phyloP scores from a whole-genome alignment of 352 stramenopile genomes.

The Pythium insidiosum region DNA sequence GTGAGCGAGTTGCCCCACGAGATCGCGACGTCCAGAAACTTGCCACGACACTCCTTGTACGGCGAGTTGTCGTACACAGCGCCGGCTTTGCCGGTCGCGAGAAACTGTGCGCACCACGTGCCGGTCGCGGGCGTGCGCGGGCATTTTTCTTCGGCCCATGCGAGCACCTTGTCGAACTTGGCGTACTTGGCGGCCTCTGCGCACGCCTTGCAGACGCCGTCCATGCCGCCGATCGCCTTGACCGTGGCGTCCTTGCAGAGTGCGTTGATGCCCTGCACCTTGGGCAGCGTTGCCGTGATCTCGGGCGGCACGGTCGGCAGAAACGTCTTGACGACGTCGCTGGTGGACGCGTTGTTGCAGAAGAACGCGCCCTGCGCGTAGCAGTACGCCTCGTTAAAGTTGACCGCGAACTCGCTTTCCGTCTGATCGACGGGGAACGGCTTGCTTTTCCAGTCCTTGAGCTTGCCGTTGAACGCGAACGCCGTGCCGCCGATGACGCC shows the following conservation, averaged over 20 bases:
- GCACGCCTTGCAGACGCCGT: constrained; percentile 46
- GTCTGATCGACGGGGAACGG: constrained; percentile 41
- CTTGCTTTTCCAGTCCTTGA: constrained; percentile 41
- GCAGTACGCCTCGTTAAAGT: constrained; percentile 82
- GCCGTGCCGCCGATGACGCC: constrained; percentile 55
- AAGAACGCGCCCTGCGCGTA: constrained; percentile 78
- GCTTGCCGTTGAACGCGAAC: constrained; percentile 68
- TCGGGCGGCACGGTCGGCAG: constrained; percentile 33
- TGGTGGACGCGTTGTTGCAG: constrained; percentile 70
- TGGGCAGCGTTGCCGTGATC: constrained; percentile 36
- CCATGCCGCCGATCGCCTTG: constrained; percentile 21
- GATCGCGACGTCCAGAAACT: constrained; percentile 56
- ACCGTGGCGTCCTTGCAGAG: constrained; percentile 30
- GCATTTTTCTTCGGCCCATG: constrained; percentile 59
- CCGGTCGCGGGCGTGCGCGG: constrained; percentile 33
- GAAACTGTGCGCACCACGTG: constrained; percentile 54
- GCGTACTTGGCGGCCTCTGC: constrained; percentile 41
- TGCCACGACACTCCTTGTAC: constrained; percentile 61
- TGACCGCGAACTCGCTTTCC: constrained; percentile 52
- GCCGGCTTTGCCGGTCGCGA: constrained; percentile 31
- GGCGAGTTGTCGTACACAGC: constrained; percentile 55
- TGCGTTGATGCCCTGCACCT: constrained; percentile 47
- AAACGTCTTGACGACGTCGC: constrained; percentile 52
- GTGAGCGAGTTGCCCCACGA: constrained; percentile 55
- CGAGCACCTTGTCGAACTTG: constrained; percentile 62